Conservation (phyloP, 306 rosid species). For the Erythrophleum fordii region DNA sequence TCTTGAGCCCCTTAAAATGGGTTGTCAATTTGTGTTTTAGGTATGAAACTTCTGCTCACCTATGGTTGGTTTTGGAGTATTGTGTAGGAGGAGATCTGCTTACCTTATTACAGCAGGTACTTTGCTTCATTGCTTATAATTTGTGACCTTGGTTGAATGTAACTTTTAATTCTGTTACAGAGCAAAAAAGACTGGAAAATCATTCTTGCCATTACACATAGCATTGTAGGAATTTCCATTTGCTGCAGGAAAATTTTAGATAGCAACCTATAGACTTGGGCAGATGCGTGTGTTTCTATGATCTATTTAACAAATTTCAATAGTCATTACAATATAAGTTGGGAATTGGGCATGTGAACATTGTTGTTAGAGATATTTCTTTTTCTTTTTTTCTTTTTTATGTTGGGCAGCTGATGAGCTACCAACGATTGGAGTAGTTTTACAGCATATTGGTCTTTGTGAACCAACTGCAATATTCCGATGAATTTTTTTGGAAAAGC, state of each 20-base stretch:
- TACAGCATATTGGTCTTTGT: not conserved
- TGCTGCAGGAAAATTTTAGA: not conserved
- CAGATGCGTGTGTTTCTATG: not conserved
- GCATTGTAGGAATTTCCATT: not conserved
- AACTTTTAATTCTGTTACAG: constrained; percentile 15
- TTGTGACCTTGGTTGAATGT: constrained; percentile 6
- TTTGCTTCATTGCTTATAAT: constrained; percentile 5
- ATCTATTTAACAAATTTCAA: not conserved
- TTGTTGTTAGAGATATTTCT: not conserved
- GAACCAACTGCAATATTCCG: not conserved
- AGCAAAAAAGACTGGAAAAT: constrained; percentile 10
- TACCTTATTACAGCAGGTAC: constrained; percentile 86
- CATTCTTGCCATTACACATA: not conserved
- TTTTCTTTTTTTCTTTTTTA: not conserved
- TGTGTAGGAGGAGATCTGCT: constrained; percentile 96
- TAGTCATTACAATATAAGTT: not conserved
- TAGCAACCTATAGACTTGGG: not conserved
- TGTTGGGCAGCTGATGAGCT: not conserved
- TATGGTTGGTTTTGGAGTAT: constrained; percentile 95
- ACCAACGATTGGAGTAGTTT: not conserved
- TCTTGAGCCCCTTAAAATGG: constrained; percentile 1
- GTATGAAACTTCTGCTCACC: constrained; percentile 98
- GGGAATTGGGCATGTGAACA: not conserved
- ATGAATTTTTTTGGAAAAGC: not conserved
- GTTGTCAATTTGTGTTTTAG: constrained; percentile 49